Percentiles rank a stretch among this genome's conserved stretches.
Evolutionary conservation across 495 filamentous ascomycete genomes (phyloP).

Genomic region (Cercophora newfieldiana): DNA sequence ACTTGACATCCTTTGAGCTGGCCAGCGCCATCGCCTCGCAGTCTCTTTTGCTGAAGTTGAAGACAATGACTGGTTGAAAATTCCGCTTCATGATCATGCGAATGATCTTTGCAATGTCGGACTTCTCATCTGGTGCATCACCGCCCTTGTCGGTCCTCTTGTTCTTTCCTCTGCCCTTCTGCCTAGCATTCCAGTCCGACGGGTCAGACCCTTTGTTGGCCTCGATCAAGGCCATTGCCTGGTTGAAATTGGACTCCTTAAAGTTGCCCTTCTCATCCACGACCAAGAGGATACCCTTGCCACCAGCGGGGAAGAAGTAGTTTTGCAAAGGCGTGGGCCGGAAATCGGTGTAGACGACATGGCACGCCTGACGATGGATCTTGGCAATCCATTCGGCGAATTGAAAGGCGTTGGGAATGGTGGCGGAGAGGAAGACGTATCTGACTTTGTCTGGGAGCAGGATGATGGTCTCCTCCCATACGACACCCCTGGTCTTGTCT

Average conservation of each 20-base stretch:
- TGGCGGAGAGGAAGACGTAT: constrained; percentile 97
- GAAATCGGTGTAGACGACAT: constrained; percentile 98
- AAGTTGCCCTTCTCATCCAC: constrained; percentile 96
- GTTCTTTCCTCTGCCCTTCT: constrained; percentile 84
- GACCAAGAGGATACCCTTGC: constrained; percentile 89
- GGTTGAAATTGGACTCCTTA: constrained; percentile 94
- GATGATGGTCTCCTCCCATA: constrained; percentile 99
- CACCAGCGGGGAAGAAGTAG: constrained; percentile 94
- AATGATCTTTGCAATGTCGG: constrained; percentile 95
- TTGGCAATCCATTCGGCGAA: constrained; percentile 99
- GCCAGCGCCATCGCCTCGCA: constrained; percentile 84
- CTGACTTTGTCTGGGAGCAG: constrained; percentile 95
- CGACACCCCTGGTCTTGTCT: constrained; percentile 89
- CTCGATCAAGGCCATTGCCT: constrained; percentile 87
- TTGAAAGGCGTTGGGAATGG: constrained; percentile 99
- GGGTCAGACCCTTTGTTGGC: constrained; percentile 85
- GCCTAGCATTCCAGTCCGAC: constrained; percentile 70
- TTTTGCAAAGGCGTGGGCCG: constrained; percentile 93
- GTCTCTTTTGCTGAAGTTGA: constrained; percentile 97
- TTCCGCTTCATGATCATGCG: constrained; percentile 97
- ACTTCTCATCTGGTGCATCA: constrained; percentile 58
- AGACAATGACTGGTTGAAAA: constrained; percentile 96
- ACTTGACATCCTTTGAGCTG: constrained; percentile 74
- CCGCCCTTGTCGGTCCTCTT: constrained; percentile 89
- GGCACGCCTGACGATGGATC: constrained; percentile 93